Conservation (phyloP, 2,329 filamentous ascomycete genomes). For the Colletotrichum sidae region DNA sequence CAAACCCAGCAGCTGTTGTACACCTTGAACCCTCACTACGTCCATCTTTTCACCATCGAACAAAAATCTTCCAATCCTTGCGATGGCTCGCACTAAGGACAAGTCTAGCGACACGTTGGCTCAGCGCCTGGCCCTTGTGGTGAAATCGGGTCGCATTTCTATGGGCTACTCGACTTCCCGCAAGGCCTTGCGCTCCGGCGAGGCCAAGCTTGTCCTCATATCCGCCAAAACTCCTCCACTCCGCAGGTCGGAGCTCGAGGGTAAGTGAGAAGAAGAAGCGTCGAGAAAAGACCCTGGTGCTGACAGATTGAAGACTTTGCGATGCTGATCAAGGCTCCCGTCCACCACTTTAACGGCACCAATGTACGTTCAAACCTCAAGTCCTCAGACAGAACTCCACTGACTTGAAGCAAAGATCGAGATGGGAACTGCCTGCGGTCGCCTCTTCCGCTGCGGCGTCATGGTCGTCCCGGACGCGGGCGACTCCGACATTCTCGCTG, state of each 20-base stretch:
- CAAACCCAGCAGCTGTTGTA: background rate
- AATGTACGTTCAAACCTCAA: background rate
- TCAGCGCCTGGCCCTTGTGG: constrained; percentile 9
- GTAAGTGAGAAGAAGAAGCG: background rate
- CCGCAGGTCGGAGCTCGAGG: constrained; percentile 14
- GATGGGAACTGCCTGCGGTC: constrained; percentile 12
- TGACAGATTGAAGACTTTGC: background rate
- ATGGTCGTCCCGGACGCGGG: constrained; percentile 13
- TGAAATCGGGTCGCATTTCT: constrained; percentile 8
- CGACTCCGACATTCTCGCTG: constrained; percentile 13
- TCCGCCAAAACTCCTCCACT: constrained; percentile 7
- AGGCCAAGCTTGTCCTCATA: constrained; percentile 15
- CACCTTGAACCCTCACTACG: too few relatives aligned
- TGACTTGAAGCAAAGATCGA: background rate
- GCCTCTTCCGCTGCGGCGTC: constrained; percentile 13
- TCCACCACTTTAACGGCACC: constrained; percentile 10
- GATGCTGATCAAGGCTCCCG: constrained; percentile 6
- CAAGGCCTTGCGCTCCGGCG: constrained; percentile 6
- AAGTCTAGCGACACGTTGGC: constrained; percentile 16
- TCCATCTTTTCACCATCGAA: constrained; percentile 1
- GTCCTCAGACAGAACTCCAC: background rate
- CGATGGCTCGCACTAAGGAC: constrained; percentile 9
- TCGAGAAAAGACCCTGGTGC: background rate
- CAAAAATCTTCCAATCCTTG: background rate
- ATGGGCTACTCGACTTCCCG: constrained; percentile 1